phyloP scores from a whole-genome alignment of 1,284 basidiomycete genomes.

The Coniferiporia sulphurascens region DNA sequence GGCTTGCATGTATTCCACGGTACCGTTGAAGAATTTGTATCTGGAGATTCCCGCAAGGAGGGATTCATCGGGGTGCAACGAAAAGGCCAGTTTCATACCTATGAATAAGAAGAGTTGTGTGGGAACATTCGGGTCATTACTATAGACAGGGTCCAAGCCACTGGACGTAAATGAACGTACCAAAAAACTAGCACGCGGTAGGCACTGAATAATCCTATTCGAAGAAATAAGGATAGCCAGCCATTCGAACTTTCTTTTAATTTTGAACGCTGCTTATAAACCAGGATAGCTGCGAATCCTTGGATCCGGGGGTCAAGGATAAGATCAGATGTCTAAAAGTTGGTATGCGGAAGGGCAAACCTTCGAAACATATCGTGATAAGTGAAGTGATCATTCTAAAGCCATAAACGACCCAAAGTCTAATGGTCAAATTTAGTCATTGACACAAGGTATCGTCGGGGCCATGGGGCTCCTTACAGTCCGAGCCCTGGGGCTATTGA shows the following conservation, averaged over 20 bases:
- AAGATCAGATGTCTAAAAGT: neutral
- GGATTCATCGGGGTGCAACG: constrained; percentile 10
- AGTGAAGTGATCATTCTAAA: neutral
- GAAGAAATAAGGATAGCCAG: constrained; percentile 13
- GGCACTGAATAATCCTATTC: constrained; percentile 12
- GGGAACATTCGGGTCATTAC: too few relatives aligned
- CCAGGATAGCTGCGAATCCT: neutral
- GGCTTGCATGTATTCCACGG: constrained; percentile 15
- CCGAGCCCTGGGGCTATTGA: too few relatives aligned
- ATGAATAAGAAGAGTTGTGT: too few relatives aligned
- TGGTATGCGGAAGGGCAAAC: neutral
- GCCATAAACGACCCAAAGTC: too few relatives aligned
- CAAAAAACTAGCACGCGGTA: constrained; percentile 14
- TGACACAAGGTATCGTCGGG: too few relatives aligned
- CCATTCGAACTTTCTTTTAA: neutral
- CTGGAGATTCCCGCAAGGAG: constrained; percentile 10
- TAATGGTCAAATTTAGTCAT: too few relatives aligned
- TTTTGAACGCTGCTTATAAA: neutral
- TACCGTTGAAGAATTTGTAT: constrained; percentile 15
- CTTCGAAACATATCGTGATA: constrained; percentile 14
- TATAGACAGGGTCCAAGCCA: too few relatives aligned
- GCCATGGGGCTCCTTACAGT: too few relatives aligned
- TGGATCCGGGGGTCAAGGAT: neutral
- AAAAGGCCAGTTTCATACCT: constrained; percentile 11
- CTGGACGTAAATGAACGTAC: too few relatives aligned